Evolutionary conservation across 2,329 filamentous ascomycete genomes (phyloP), one percentile per base, ranked within the genome.

Genomic region (Pyrenophora teres): DNA sequence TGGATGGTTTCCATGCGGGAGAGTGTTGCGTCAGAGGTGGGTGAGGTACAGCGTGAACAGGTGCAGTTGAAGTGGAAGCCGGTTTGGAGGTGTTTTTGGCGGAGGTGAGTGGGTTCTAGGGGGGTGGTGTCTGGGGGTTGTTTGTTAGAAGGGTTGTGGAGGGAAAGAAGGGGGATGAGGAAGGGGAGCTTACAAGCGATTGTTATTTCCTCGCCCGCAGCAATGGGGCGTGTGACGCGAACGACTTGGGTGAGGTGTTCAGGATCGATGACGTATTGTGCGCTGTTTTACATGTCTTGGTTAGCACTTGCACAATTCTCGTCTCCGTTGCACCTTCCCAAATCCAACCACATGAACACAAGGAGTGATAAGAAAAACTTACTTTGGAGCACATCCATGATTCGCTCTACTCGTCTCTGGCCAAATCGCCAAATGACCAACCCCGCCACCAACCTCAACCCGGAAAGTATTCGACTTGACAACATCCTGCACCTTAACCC

Each of bases 61-160:
- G 60, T 57, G 52, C 76, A 78, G 2, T 60, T 70, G 48, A 78
- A 78, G n/a, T 74, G 71, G 50, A 77, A 75, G 6, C 69, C 71
- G 7, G 67, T 50, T 15, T 52, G 46, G 5, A 75, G 62, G 40
- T 70, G 63, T 0, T 59, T 54, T 51, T 72, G 70, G 16, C 76
- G 67, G 1, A 52, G 50, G 1, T 54, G 43, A 2, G 64, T 65
- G 4, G 48, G 54, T n/a, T 73, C 67, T 4, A 77, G 59, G 0
- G 74, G 70, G 10, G 70, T 71, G 12, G 74, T 71, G 36, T 77
- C 68, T 70, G 19, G 12, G 12, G 23, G 40, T 18, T 23, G 5
- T 3, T 7, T 3, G 13, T 18, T 3, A 15, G 19, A n/a, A 19
- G 13, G 13, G 46, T 35, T 12, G 10, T 12, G 23, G n/a, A 13